Evolutionary conservation across 352 stramenopile species (phyloP), one percentile per base, ranked within the genome.

Genomic region (Phytopythium cucurbitacearum): DNA sequence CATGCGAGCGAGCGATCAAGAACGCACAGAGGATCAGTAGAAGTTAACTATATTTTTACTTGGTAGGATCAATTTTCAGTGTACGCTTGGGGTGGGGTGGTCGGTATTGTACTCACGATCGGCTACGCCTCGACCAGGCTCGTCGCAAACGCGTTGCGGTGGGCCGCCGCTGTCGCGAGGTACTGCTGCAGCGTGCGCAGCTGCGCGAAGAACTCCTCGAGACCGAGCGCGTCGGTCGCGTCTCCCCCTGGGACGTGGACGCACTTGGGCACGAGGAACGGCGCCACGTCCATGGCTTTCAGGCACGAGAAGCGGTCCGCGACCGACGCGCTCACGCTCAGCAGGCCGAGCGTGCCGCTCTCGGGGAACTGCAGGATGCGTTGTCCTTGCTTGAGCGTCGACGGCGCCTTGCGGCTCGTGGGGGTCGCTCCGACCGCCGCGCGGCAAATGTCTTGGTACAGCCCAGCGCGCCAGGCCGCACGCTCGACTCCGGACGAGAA

Each of bases 121-220:
- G 21, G 21, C 21, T 28, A 28, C 21, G 21, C 21, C 21, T 28
- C 21, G 21, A 79, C 21, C 21, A 28, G 21, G 21, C 21, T 59
- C 28, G 62, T 76, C 3, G 73, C 65, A 39, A 87, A 87, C 5
- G 71, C 73, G 1, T 45, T 64, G 33, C 51, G 5, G 34, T 87
- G 73, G 2, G 57, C 44, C 9, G 66, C 64, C 1, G 65, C 64
- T 5, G 67, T 56, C 21, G 53, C 42, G 11, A 87, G 38, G 47
- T 85, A 87, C 12, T 63, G 56, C 50, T 82, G 59, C 32, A 87
- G 60, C 28, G 71, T 87, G 36, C 63, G 57, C n/a, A 85, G 60
- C 46, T 85, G 73, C 28, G 76, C 76, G 54, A 79, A 87, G 43
- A 87, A 87, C 39, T 66, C 63, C 32, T 87, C 76, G 7, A 87